Conservation (phyloP, 768 basidiomycete genomes). For the Hygrophoropsis aurantiaca region DNA sequence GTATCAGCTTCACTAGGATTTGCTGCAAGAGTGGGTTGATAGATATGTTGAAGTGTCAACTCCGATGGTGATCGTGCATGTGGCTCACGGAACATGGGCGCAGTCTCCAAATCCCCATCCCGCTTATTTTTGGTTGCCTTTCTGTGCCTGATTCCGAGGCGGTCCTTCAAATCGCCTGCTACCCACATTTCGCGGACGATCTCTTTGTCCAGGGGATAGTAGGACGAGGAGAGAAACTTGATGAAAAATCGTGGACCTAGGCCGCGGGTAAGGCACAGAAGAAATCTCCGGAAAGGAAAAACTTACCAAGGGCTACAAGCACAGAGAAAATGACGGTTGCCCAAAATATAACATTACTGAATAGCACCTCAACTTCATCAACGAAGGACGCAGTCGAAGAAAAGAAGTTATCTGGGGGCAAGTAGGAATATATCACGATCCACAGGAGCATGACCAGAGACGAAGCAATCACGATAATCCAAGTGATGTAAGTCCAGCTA, state of each 20-base stretch:
- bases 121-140: slow-evolving; percentile 46
- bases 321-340: slow-evolving; percentile 69
- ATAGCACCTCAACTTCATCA: slow-evolving; percentile 71
- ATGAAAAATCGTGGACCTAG: slow-evolving; percentile 80
- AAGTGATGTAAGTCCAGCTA: slow-evolving; percentile 85
- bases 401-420: slow-evolving; percentile 70
- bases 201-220: slow-evolving; percentile 82
- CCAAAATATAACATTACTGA: slow-evolving; percentile 84
- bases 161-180: slow-evolving; percentile 77
- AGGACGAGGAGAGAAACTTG: slow-evolving; percentile 70
- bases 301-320: slow-evolving; percentile 67
- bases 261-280: slow-evolving; percentile 7
- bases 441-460: slow-evolving; percentile 82
- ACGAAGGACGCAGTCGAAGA: slow-evolving; percentile 72
- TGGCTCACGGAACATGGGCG: slow-evolving; percentile 69
- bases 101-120: slow-evolving; percentile 49
- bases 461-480: slow-evolving; percentile 78
- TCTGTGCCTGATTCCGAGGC: slow-evolving; percentile 68
- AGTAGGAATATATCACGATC: slow-evolving; percentile 86
- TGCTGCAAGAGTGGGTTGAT: slow-evolving; percentile 46
- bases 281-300: slow-evolving; percentile 5
- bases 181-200: slow-evolving; percentile 94
- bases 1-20: slow-evolving; percentile 24
- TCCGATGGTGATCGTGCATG: slow-evolving; percentile 70
- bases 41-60: slow-evolving; percentile 39